A percentile compares a stretch with the other conserved stretches of the same genome.
Conservation (phyloP, 164 flowering plant species). For the Macadamia tetraphylla region DNA sequence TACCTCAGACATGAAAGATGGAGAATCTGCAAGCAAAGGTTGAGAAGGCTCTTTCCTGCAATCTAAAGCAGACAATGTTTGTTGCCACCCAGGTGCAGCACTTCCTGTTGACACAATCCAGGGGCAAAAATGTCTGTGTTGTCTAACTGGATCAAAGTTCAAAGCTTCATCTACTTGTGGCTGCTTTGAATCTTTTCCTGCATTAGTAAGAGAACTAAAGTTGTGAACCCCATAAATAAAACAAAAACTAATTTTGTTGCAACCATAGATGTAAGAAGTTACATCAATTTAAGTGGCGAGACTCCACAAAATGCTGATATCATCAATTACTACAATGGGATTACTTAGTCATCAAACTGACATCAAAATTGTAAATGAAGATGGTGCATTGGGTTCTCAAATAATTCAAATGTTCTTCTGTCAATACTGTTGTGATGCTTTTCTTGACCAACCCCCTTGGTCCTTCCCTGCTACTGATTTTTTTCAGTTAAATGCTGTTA, state of each 20-base stretch:
- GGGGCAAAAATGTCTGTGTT: constrained; percentile 91
- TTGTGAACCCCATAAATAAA: neutral
- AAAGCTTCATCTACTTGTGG: constrained; percentile 17
- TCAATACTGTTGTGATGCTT: no score
- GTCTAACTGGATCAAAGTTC: constrained; percentile 82
- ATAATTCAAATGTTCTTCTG: no score
- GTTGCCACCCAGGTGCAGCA: constrained; percentile 72
- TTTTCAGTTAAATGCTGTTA: no score
- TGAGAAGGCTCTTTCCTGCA: constrained; percentile 34
- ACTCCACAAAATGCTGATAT: no score
- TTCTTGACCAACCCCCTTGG: no score
- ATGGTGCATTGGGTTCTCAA: no score
- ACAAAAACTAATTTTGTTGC: neutral
- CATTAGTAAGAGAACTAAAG: constrained; percentile 6
- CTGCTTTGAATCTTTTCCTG: constrained; percentile 32
- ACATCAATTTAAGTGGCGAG: no score
- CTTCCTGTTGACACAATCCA: constrained; percentile 64
- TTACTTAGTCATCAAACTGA: no score
- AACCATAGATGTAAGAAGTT: neutral
- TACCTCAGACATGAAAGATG: constrained; percentile 57
- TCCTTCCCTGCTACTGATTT: no score
- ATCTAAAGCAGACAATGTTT: constrained; percentile 56
- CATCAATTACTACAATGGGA: no score
- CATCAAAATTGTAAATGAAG: no score
- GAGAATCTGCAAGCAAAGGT: constrained; percentile 22